Evolutionary conservation across 192 early-diverging fungal species (phyloP), one percentile per base, ranked within the genome.

Genomic region (Coemansia sp.): DNA sequence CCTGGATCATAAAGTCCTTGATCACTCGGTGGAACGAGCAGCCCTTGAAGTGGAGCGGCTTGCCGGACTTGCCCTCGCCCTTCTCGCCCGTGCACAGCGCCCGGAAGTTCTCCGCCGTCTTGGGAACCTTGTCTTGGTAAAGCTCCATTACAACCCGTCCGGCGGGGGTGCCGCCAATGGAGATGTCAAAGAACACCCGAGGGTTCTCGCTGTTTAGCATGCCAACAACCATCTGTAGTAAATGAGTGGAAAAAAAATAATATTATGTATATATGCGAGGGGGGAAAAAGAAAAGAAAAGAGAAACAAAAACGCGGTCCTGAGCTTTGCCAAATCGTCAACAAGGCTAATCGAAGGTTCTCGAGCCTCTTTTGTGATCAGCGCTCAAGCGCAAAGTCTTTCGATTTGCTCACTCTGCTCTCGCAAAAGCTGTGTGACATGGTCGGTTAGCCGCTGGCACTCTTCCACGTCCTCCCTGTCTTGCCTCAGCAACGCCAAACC

Each of bases 31-130:
- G 92, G 82, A 88, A 88, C 14, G 61, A 72, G 63, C 76, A 71
- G 25, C 87, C 86, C 84, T 90, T 90, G 87, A 89, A 94, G 25
- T 77, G 71, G 47, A 91, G 65, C 25, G 89, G 84, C 86, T 90
- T 89, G 37, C 88, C 89, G 53, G 65, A 65, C 75, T 84, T 59
- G 57, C 93, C 91, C 59, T 76, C 85, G 27, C 86, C 86, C 79
- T 96, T 90, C 76, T 98, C 96, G 65, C 94, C 93, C 71, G 96
- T 98, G 88, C 96, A 99, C 75, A 98, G 90, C 68, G 92, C 92
- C 47, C 94, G 92, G 88, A 98, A 99, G 93, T 99, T 99, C 84
- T 99, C 96, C 71, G 95, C 96, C 29, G 87, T 89, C 79, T 84
- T 88, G 74, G 91, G 91, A 61, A 84, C 83, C 60, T 74, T 74